Percentiles rank a stretch among this genome's conserved stretches.
phyloP scores from a whole-genome alignment of 352 stramenopile species.

The Thalassiosira hispida region DNA sequence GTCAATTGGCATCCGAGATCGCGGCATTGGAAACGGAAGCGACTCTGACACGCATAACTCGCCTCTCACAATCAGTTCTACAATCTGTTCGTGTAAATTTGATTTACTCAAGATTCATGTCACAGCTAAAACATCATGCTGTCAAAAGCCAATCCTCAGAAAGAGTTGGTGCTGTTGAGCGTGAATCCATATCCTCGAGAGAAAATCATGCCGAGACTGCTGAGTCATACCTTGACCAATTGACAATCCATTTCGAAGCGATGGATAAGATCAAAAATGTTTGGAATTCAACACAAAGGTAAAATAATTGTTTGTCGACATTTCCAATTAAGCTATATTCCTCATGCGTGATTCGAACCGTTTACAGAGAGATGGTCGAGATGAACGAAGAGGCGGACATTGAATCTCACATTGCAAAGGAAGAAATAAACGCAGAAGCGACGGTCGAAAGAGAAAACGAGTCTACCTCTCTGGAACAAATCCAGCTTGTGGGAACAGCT shows the following conservation, averaged over 20 bases:
- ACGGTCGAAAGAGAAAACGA: constrained; percentile 53
- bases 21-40: constrained; percentile 44
- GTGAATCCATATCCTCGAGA: constrained; percentile 17
- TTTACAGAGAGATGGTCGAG: constrained; percentile 35
- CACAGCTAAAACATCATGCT: constrained; percentile 17
- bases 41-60: constrained; percentile 24
- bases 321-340: background rate
- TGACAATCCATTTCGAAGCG: constrained; percentile 34
- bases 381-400: constrained; percentile 39
- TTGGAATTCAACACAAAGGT: constrained; percentile 47
- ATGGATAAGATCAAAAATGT: constrained; percentile 35
- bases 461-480: constrained; percentile 34
- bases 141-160: constrained; percentile 31
- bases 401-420: constrained; percentile 46
- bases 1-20: constrained; percentile 43
- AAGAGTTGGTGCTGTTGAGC: constrained; percentile 27
- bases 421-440: constrained; percentile 51
- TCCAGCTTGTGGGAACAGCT: constrained; percentile 40
- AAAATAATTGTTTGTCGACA: background rate
- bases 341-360: background rate
- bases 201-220: constrained; percentile 29
- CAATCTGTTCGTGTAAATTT: constrained; percentile 33
- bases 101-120: constrained; percentile 19
- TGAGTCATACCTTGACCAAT: constrained; percentile 23
- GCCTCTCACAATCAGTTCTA: constrained; percentile 22